Evolutionary conservation across 2,329 filamentous ascomycete species (phyloP), one percentile per base, ranked within the genome.

Genomic region (Fusarium sp.): DNA sequence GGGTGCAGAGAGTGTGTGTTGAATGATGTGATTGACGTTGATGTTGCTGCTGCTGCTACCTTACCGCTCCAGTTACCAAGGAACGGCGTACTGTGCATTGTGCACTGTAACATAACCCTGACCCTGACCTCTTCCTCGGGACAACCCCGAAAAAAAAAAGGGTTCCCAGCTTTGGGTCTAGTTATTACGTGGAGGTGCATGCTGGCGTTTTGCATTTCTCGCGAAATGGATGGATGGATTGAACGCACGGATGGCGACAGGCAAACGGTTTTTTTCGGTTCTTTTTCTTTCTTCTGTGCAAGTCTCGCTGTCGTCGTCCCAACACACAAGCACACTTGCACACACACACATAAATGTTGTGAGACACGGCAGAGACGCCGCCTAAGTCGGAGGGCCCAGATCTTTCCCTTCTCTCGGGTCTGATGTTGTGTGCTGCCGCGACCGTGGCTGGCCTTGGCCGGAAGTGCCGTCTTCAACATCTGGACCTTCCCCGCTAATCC

Each of bases 11-110:
- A 18, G 18, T 29, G 31, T 34, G 31, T 34, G 31, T 34, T 34
- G 31, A 42, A 69, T 74, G 71, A 71, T 73, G 67, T 74, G 71
- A 73, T 71, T 74, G 71, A 73, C 61, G 42, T 60, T 73, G 52
- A 38, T 31, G 52, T 22, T 34, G 34, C 54, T 22, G 54, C 54
- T 57, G 45, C 45, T 45, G 58, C 64, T 40, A 56, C 52, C 69
- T 40, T 61, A 37, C 38, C 45, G 58, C 68, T 22, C 20, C 69
- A 70, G 68, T 57, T 64, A 60, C 37, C 63, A 65, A 64, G 67
- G 71, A 62, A 66, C 64, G 42, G 50, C 8, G 61, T 56, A 74
- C 67, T 72, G 71, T 70, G 60, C 64, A 62, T 62, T 68, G 52
- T 24, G 58, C 70, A 64, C 60, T 64, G 67, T 62, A 50, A 64